Evolutionary conservation across 306 rosid genomes (phyloP).

Genomic region (Acacia confusa): DNA sequence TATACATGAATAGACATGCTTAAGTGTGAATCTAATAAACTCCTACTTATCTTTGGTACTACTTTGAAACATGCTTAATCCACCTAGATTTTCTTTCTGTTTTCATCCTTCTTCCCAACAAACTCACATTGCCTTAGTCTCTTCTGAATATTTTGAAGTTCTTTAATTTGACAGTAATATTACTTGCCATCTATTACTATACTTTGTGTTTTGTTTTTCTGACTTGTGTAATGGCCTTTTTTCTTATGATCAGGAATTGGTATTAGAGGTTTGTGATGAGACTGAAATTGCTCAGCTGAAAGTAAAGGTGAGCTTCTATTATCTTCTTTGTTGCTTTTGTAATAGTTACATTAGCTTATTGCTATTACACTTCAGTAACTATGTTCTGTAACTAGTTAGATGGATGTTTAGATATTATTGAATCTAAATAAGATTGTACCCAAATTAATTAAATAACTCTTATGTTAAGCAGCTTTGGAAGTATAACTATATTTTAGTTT

Average conservation of each 20-base stretch:
- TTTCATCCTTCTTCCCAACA: neutral
- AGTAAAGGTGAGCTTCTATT: conserved; percentile 71
- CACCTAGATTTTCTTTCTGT: neutral
- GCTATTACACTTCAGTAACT: neutral
- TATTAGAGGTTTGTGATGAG: conserved; percentile 98
- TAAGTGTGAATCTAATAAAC: conserved; percentile 28
- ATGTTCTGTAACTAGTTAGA: neutral
- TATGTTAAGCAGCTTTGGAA: too few species aligned
- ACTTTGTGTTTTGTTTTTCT: neutral
- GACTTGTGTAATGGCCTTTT: conserved; percentile 21
- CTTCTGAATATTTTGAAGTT: neutral
- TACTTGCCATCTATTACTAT: neutral
- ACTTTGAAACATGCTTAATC: neutral
- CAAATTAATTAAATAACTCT: too few species aligned
- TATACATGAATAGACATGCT: conserved; percentile 1
- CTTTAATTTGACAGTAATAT: neutral
- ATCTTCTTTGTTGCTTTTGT: conserved; percentile 27
- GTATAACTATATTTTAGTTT: too few species aligned
- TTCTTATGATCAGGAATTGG: conserved; percentile 69
- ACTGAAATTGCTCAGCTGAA: conserved; percentile 94
- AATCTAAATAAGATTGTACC: too few species aligned
- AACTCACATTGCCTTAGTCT: neutral
- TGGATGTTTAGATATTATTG: conserved; percentile 25
- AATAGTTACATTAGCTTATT: neutral
- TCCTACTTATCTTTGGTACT: neutral